Conservation (phyloP, 1,284 basidiomycete genomes). For the Lentinus polychrous region DNA sequence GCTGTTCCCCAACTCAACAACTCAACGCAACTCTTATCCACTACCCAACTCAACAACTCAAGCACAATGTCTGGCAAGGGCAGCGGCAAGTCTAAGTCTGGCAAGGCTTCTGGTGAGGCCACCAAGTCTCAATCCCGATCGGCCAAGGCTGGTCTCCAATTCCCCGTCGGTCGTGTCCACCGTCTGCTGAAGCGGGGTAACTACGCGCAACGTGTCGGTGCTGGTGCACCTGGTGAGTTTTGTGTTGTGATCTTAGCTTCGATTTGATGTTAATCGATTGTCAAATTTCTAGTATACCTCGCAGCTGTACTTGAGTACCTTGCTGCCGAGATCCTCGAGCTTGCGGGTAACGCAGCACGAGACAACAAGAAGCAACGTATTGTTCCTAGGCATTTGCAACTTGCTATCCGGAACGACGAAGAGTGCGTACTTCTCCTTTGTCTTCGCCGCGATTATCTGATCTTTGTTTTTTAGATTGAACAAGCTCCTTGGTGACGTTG, state of each 20-base stretch:
- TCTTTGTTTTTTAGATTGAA: conserved; percentile 36
- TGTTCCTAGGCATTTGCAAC: conserved; percentile 81
- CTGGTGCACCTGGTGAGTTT: conserved; percentile 67
- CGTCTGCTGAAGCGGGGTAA: conserved; percentile 86
- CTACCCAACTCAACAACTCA: conserved; percentile 9
- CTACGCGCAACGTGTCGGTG: conserved; percentile 78
- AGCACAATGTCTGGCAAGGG: conserved; percentile 50
- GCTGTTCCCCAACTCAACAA: conserved; percentile 5
- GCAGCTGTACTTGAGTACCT: conserved; percentile 82
- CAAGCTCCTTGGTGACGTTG: conserved; percentile 72
- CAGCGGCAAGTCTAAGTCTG: conserved; percentile 55
- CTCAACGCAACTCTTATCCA: conserved; percentile 6
- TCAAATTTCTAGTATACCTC: conserved; percentile 63
- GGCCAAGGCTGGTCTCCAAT: conserved; percentile 77
- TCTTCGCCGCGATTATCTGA: not conserved
- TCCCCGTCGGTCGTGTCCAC: conserved; percentile 91
- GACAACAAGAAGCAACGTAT: conserved; percentile 86
- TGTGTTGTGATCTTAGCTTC: not conserved
- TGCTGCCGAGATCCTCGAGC: conserved; percentile 83
- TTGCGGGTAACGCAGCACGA: conserved; percentile 77
- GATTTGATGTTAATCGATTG: conserved; percentile 6
- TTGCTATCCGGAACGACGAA: conserved; percentile 85
- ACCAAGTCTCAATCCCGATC: conserved; percentile 67
- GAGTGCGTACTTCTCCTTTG: conserved; percentile 39
- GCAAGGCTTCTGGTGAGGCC: conserved; percentile 41